Base-by-base conservation (phyloP, 805 yeast genomes). In the Millerago galiae region DNA sequence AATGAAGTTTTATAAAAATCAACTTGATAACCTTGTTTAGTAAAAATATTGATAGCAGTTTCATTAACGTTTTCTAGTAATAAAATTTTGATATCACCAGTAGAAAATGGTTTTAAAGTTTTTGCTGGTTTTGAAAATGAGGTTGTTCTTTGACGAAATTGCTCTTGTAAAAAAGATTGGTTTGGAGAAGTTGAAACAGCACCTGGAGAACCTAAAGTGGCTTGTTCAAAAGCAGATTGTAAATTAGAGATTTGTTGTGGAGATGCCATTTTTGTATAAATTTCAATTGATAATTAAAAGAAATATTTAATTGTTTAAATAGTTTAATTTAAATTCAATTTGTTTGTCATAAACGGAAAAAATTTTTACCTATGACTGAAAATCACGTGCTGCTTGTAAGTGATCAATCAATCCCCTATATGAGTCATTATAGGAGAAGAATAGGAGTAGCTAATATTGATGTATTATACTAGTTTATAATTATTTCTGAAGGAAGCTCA, bases 21-120 rank as follows among this genome's bases (percentile, higher is more conserved):
- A 41, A 93, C 95, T 70, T 93, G 98, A 72, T 93, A 93, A 45
- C 99, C 99, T 72, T 93, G 97, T 42, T 74, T 74, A 47, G 71
- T 74, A 67, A 93, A 83, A 50, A 89, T 88, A 40, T 81, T 79
- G 52, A 93, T 77, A 38, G 99, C 99, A 38, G 97, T 88, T 65
- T 77, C 74, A 63, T 93, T 93, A 55, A 93, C 96, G 59, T 93
- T 93, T 68, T 93, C 99, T 50, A 93, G 72, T 51, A 93, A 67
- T 54, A 93, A 71, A 48, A 93, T 85, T 70, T 90, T 91, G 68
- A 91, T 83, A 61, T 93, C 99, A 50, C 93, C 96, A 43, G 96
- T 85, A 51, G 91, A 81, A 63, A 91, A 93, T 16, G 99, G 99
- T 68, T 91, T 93, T 60, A 93, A 74, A 26, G 83, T 75, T 68